Conservation (phyloP, 2,329 filamentous ascomycete genomes). For the Alternaria viburni region DNA sequence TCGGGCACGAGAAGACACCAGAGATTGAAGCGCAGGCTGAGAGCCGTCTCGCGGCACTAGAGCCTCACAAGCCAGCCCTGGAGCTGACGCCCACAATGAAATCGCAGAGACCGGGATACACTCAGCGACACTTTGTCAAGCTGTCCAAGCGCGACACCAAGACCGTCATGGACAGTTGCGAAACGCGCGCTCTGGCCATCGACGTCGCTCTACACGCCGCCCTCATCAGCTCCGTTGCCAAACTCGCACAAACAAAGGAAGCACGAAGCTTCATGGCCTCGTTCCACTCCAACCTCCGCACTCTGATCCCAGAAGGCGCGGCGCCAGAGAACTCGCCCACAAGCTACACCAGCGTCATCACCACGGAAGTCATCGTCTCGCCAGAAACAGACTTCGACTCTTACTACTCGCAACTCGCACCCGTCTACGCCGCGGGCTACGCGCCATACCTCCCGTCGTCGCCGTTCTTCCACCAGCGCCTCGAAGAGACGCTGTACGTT, state of each 20-base stretch:
- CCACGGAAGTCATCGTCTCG: constrained; percentile 27
- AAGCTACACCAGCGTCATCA: constrained; percentile 27
- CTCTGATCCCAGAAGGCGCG: constrained; percentile 23
- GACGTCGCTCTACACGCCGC: constrained; percentile 23
- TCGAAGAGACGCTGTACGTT: constrained; percentile 11
- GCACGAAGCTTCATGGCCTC: constrained; percentile 30
- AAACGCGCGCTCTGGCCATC: constrained; percentile 11
- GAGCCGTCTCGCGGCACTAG: constrained; percentile 23
- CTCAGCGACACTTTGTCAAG: constrained; percentile 8
- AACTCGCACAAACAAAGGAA: constrained; percentile 19
- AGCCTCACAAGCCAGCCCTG: constrained; percentile 27
- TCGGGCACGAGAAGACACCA: constrained; percentile 20
- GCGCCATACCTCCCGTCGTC: constrained; percentile 25
- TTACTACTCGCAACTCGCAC: constrained; percentile 26
- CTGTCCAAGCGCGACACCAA: constrained; percentile 16
- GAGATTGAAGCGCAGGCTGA: constrained; percentile 22
- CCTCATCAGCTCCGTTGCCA: constrained; percentile 21
- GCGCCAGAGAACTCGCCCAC: constrained; percentile 24
- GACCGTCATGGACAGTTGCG: constrained; percentile 16
- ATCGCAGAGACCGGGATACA: constrained; percentile 13
- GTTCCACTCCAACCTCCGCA: constrained; percentile 31
- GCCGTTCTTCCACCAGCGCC: constrained; percentile 26
- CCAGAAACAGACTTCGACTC: constrained; percentile 19
- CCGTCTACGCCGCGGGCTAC: constrained; percentile 27
- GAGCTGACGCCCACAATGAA: constrained; percentile 21